Evolutionary conservation across 441 rosid genomes (phyloP), one percentile per base, ranked within the genome.

Genomic region (Adansonia gregorii): DNA sequence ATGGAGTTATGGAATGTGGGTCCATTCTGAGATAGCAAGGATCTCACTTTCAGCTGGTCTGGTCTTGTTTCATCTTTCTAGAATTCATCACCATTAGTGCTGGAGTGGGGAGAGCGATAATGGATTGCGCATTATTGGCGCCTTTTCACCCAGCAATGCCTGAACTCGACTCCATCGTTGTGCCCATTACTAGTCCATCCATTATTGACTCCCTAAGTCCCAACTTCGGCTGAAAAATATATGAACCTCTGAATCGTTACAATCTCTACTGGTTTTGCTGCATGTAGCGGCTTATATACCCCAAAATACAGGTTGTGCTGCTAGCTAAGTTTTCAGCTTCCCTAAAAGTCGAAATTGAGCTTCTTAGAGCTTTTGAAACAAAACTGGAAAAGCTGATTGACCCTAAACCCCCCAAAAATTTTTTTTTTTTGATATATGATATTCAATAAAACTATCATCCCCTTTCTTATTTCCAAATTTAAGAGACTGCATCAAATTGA

Each of bases 1-100:
- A 27, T 5, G 60, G 58, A 69, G 73, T 49, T 12, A 22, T 22
- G 35, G 17, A 14, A 9, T 8, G 58, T 69, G 41, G 73, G 73
- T 68, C 72, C 58, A 22, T 48, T 48, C 2, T 6, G 10, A 24
- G 73, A 69, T 69, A 64, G 59, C 43, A 49, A 68, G 43, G 39
- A 49, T 14, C 73, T 10, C n/a, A 8, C 20, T 49, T 22, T 24
- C 2, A 12, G 24, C 31, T 12, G 41, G 19, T 11, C 11, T 7
- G 17, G 35, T 22, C 17, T 1, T 64, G 58, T 24, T 66, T 12
- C 59, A 24, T 19, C 35, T 10, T 67, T 67, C 6, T 2, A 4
- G 8, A 8, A 20, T 58, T 58, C 63, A 9, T 22, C 15, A 24
- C 39, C 65, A 2, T 22, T 6, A 8, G 22, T 59, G 65, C 65